Base-by-base conservation (phyloP, 2,329 filamentous ascomycete genomes). In the Alternaria longipes region DNA sequence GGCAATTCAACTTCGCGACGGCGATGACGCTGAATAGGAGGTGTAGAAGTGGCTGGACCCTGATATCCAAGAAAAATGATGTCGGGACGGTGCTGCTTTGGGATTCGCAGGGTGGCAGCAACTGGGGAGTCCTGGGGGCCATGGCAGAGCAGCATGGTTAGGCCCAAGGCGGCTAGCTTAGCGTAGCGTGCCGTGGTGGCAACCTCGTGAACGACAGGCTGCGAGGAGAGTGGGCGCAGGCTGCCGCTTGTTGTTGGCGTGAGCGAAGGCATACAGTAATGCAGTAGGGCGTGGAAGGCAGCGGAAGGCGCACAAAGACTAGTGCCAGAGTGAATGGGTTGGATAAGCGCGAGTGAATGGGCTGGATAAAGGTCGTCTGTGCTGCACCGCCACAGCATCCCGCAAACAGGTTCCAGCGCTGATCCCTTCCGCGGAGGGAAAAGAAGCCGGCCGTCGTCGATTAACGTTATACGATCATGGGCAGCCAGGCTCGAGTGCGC, bases 401-500 rank as follows among this genome's bases (percentile, higher is more conserved):
- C 59, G 59, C 36, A 44, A 65, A 51, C 60, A 41, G 45, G 55
- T 45, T 38, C 24, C 3, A 36, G 36, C 52, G 64, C 59, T 53
- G 56, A 67, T 67, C 62, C 11, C 45, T 67, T 57, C 64, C 61
- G 22, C 40, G 5, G 28, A 30, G 12, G 52, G 59, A 26, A 32
- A 40, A 56, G 11, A 14, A 36, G 32, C 36, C 59, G 41, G 26
- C 62, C 51, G 55, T 38, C 41, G 8, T 57, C 34, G 36, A 45
- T 34, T 32, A 61, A 52, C 65, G 32, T 36, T 36, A 36, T 16
- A 36, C 28, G 7, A 75, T 74, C 28, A 75, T 74, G 72, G 67
- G 59, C 67, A 62, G 68, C 54, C 64, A 67, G 42, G 44, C 60
- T 54, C 67, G 67, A 58, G 72, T 77, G 62, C 74, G 73, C 69